Evolutionary conservation across 1,284 basidiomycete species (phyloP).

Genomic region (Puccinia horiana): DNA sequence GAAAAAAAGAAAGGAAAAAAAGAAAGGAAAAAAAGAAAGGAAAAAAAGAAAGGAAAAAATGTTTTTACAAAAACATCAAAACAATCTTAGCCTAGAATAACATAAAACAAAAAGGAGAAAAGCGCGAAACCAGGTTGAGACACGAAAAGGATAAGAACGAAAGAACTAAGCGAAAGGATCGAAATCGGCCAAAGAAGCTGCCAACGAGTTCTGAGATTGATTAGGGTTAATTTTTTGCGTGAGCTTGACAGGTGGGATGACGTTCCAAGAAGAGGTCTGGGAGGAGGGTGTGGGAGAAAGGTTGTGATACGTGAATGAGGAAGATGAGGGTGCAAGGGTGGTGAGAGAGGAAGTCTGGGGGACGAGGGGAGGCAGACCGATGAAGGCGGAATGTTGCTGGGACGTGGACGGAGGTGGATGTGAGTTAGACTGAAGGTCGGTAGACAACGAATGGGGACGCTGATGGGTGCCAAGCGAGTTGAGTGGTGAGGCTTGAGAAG

Average conservation of each 20-base stretch:
- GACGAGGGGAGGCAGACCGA: conserved; percentile 31
- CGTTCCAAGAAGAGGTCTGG: conserved; percentile 25
- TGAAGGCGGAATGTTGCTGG: conserved; percentile 7
- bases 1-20: not conserved
- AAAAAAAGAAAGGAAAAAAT: not conserved
- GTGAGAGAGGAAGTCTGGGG: conserved; percentile 30
- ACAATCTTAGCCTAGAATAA: not conserved
- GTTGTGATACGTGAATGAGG: not conserved
- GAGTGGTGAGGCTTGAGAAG: not conserved
- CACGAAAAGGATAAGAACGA: no score
- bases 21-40: not conserved
- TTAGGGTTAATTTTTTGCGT: not conserved
- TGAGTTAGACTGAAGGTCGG: not conserved
- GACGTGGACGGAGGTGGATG: not conserved
- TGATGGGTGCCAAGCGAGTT: not conserved
- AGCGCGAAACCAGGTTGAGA: no score
- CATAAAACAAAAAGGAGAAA: not conserved
- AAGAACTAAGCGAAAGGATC: conserved; percentile 45
- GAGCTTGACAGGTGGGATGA: conserved; percentile 30
- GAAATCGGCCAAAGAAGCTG: conserved; percentile 27
- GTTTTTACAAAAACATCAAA: not conserved
- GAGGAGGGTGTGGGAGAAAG: not conserved
- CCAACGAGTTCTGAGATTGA: not conserved
- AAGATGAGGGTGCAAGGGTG: not conserved
- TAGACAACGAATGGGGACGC: not conserved